Conservation (phyloP, 1,139 yeast species). For the Spathaspora sp. region DNA sequence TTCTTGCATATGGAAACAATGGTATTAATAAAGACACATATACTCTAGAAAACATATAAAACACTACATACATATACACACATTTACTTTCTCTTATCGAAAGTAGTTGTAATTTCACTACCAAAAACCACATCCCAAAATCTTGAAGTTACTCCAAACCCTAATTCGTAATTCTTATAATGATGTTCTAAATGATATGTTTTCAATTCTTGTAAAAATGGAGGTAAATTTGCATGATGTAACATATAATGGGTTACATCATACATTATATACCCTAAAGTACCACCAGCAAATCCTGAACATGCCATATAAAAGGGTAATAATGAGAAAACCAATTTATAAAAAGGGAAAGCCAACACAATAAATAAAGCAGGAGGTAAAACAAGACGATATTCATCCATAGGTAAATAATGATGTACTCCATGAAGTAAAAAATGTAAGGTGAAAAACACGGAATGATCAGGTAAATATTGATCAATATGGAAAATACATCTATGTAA, state of each 20-base stretch:
- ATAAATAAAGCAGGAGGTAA: constrained; percentile 89
- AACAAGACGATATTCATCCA: constrained; percentile 91
- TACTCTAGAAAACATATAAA: constrained; percentile 2
- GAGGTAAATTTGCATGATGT: constrained; percentile 84
- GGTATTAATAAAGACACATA: constrained; percentile 5
- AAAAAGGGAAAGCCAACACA: constrained; percentile 45
- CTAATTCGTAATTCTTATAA: constrained; percentile 92
- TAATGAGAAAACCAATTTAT: constrained; percentile 35
- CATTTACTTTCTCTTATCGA: constrained; percentile 21
- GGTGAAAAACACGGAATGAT: constrained; percentile 69
- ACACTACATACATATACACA: not conserved
- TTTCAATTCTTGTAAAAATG: constrained; percentile 72
- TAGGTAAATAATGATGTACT: constrained; percentile 94
- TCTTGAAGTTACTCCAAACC: constrained; percentile 91
- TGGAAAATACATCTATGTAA: constrained; percentile 93
- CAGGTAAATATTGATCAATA: constrained; percentile 82
- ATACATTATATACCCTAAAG: constrained; percentile 87
- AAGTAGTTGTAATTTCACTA: constrained; percentile 51
- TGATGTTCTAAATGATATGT: constrained; percentile 95
- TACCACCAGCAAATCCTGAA: constrained; percentile 84
- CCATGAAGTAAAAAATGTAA: constrained; percentile 92
- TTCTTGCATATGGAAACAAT: not conserved
- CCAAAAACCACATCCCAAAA: constrained; percentile 94
- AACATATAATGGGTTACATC: constrained; percentile 84
- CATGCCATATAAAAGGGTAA: constrained; percentile 51